A percentile compares a stretch with the other conserved stretches of the same genome.
Evolutionary conservation across 179 eudicot genomes (phyloP).

Genomic region (Patellifolia procumbens): DNA sequence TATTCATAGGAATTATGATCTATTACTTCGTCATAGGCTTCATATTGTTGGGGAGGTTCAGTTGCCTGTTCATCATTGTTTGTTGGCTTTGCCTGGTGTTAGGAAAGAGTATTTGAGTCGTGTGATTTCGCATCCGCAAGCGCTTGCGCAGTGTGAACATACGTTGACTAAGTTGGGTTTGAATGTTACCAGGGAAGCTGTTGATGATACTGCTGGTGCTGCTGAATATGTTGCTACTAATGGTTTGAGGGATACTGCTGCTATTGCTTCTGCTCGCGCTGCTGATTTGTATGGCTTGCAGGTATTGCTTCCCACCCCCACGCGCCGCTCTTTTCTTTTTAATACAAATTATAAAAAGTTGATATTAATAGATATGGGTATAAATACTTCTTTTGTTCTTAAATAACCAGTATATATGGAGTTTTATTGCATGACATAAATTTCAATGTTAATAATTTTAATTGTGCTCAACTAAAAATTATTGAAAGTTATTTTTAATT

Average conservation of each 20-base stretch:
- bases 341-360: too few relatives aligned
- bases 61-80: conserved; percentile 82
- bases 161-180: conserved; percentile 68
- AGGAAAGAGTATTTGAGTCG: conserved; percentile 62
- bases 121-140: conserved; percentile 83
- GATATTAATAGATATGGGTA: too few relatives aligned
- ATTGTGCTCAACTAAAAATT: too few relatives aligned
- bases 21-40: conserved; percentile 79
- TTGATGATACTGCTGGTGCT: conserved; percentile 93
- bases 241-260: conserved; percentile 70
- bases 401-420: too few relatives aligned
- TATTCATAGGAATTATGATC: conserved; percentile 83
- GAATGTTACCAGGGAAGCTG: conserved; percentile 70
- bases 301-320: conserved; percentile 9
- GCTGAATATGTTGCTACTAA: conserved; percentile 71
- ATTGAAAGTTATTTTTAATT: too few relatives aligned
- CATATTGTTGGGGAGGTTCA: conserved; percentile 91
- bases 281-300: conserved; percentile 75
- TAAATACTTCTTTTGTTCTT: too few relatives aligned
- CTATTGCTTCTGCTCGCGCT: conserved; percentile 82
- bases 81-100: conserved; percentile 72
- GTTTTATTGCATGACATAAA: too few relatives aligned
- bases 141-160: conserved; percentile 76
- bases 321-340: too few relatives aligned
- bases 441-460: too few relatives aligned